Evolutionary conservation across 2,329 filamentous ascomycete species (phyloP), one percentile per base, ranked within the genome.

Genomic region (Aureobasidium mangrovei): DNA sequence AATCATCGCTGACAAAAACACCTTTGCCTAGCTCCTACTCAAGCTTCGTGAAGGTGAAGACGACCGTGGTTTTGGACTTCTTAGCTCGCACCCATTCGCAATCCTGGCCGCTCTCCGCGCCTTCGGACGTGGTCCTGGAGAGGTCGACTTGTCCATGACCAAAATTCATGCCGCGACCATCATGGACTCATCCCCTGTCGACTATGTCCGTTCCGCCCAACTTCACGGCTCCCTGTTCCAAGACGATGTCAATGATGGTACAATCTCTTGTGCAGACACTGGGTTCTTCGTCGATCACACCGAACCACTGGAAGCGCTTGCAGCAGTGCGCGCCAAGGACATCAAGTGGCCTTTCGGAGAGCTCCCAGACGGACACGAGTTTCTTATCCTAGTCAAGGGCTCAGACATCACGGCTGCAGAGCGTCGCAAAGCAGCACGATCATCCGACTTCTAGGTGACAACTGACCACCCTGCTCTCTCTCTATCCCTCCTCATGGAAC

Each of bases 221-320:
- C 38, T 42, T 8, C 53, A 7, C 8, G 53, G 53, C 38, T 48
- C 43, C 4, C 6, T 35, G 38, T 55, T 49, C 26, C 43, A 39
- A 2, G 24, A 29, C 27, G 10, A n/a, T 6, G 35, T 41, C n/a
- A 6, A 28, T 8, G 35, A 46, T 47, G 51, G 51, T 33, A 41
- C 53, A 12, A 31, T 49, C 18, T 55, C 35, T 12, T 47, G 43
- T 24, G 53, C 44, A 24, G 44, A 49, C 10, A 42, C 44, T 3
- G 7, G 24, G 2, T 55, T 51, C 35, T 49, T 42, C 6, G 53
- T 51, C 9, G 44, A 55, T 31, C 45, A 55, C 28, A 24, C 29
- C 27, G 38, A 55, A 9, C 28, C 53, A 2, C 3, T 39, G 18
- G 18, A 32, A 8, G 43, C 52, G 5, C 33, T 55, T n/a, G 28